phyloP scores from a whole-genome alignment of 768 basidiomycete genomes.

The Hygrocybe coccinea region DNA sequence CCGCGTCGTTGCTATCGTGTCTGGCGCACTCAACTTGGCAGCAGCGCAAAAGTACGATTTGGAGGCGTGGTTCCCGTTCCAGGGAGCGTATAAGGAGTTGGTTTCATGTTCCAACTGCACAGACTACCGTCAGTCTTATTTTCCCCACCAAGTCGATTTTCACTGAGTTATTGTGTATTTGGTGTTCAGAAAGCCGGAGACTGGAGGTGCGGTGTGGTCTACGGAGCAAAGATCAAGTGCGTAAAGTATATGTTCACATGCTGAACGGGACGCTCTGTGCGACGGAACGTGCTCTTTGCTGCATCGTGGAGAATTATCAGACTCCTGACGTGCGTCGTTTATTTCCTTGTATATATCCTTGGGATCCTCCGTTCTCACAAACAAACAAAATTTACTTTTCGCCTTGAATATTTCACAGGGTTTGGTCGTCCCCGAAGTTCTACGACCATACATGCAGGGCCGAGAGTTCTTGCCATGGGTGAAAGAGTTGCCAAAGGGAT shows the following conservation, averaged over 20 bases:
- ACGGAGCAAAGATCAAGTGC: constrained; percentile 83
- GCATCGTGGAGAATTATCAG: constrained; percentile 98
- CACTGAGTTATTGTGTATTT: not conserved
- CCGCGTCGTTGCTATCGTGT: constrained; percentile 90
- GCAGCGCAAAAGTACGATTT: constrained; percentile 96
- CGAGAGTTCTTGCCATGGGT: constrained; percentile 84
- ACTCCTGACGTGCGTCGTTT: constrained; percentile 71
- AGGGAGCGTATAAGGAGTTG: constrained; percentile 92
- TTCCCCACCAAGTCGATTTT: not conserved
- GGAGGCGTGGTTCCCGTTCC: constrained; percentile 99
- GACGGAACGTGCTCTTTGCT: constrained; percentile 93
- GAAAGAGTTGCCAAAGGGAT: constrained; percentile 71
- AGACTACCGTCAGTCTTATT: constrained; percentile 80
- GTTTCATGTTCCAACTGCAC: constrained; percentile 99
- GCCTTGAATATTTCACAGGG: constrained; percentile 50
- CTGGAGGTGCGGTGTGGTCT: constrained; percentile 92
- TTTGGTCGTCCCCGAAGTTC: constrained; percentile 80
- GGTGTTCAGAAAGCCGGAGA: constrained; percentile 72
- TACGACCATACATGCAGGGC: constrained; percentile 95
- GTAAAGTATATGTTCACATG: constrained; percentile 98
- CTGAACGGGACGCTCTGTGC: constrained; percentile 97
- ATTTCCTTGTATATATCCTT: not conserved
- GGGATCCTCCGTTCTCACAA: not conserved
- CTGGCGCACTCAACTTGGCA: constrained; percentile 93
- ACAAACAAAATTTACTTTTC: not conserved